Conservation (phyloP, 2,329 filamentous ascomycete genomes). For the Penicillium oxalicum region DNA sequence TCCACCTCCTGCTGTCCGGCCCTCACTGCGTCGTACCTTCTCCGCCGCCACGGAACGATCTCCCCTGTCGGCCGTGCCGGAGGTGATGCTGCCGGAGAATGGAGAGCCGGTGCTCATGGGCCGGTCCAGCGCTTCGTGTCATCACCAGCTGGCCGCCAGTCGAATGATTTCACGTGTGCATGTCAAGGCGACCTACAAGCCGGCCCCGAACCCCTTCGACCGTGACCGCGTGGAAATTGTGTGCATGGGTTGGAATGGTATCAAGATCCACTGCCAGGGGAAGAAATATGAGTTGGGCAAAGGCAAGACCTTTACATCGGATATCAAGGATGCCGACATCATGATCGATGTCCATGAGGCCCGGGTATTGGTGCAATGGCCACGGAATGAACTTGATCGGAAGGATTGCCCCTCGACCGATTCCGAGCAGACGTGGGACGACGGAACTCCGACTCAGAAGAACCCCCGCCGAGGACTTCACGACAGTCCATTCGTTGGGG, state of each 20-base stretch:
- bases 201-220: conserved; percentile 60
- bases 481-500: conserved; percentile 52
- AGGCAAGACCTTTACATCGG: conserved; percentile 82
- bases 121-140: conserved; percentile 88
- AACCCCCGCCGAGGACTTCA: conserved; percentile 24
- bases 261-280: conserved; percentile 86
- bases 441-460: conserved; percentile 38
- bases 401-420: conserved; percentile 49
- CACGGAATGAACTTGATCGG: conserved; percentile 46
- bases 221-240: conserved; percentile 77
- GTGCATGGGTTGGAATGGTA: conserved; percentile 93
- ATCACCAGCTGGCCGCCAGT: conserved; percentile 89
- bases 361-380: conserved; percentile 85
- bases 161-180: conserved; percentile 90
- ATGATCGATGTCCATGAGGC: conserved; percentile 94
- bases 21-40: conserved; percentile 56
- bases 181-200: conserved; percentile 77
- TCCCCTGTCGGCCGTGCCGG: conserved; percentile 77
- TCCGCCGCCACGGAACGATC: conserved; percentile 65
- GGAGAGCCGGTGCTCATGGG: conserved; percentile 83
- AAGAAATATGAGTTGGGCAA: conserved; percentile 79
- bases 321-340: conserved; percentile 80
- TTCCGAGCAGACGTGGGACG: conserved; percentile 68
- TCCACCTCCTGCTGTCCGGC: conserved; percentile 53
- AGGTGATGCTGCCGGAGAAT: conserved; percentile 70